Evolutionary conservation across 805 yeast species (phyloP).

Genomic region (Maudiozyma saulgeensis): DNA sequence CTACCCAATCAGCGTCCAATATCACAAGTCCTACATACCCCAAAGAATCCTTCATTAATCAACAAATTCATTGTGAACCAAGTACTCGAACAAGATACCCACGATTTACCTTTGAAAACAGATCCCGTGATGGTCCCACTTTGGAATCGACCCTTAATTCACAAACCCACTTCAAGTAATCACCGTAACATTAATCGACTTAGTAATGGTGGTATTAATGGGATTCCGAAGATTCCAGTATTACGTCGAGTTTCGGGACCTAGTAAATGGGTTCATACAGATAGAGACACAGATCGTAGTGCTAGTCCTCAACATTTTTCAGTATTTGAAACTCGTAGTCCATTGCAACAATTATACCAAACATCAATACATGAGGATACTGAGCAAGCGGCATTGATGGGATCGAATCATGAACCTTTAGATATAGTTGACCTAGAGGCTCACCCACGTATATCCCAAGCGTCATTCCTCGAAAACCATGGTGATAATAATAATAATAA

Average conservation of each 20-base stretch:
- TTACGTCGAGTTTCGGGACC: constrained; percentile 6
- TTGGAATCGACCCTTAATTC: not conserved
- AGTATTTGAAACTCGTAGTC: not conserved
- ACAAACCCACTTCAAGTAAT: not conserved
- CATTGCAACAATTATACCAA: not conserved
- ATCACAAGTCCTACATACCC: constrained; percentile 2
- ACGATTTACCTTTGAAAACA: not conserved
- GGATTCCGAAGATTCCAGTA: constrained; percentile 6
- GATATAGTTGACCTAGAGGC: not conserved
- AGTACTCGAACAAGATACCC: constrained; percentile 2
- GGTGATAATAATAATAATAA: not conserved
- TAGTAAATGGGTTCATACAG: constrained; percentile 2
- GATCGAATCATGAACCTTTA: not conserved
- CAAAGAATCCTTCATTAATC: constrained; percentile 15
- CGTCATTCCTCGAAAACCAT: not conserved
- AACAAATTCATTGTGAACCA: constrained; percentile 10
- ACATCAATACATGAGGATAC: not conserved
- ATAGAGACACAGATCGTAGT: not conserved
- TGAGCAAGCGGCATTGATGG: not conserved
- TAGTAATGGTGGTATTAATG: not conserved
- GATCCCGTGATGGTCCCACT: not conserved
- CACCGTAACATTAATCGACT: not conserved
- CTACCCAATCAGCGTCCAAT: not conserved
- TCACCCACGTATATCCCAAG: not conserved
- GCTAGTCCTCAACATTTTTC: not conserved